Base-by-base conservation (phyloP, 2,329 filamentous ascomycete species). In the Penicillium sp. region DNA sequence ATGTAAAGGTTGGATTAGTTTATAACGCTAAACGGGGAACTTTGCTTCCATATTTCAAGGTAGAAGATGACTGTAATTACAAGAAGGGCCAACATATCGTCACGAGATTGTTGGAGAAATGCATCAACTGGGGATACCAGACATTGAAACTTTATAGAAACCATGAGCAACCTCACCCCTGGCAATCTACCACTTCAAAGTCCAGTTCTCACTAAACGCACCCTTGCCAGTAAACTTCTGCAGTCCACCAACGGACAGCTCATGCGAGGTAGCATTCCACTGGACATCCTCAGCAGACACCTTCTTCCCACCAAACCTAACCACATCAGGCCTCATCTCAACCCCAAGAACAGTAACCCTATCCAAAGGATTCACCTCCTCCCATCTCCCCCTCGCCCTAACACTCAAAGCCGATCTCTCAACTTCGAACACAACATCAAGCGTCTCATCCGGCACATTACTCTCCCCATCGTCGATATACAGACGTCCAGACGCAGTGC, bases 401-500 rank as follows among this genome's bases (percentile, higher is more conserved):
- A 76, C 79, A 31, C 72, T 73, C 4, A 87, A 63, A 4, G 71
- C 69, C 0, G 72, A 74, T 3, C 48, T 28, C 5, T 53, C 49
- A 7, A 54, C 63, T 18, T 30, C 41, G 49, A 67, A 66, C 4
- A 74, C 62, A 19, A 89, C 77, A 52, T 74, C 75, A 4, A 83
- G 74, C 0, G 77, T 83, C 0, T 75, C 72, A 11, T 77, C 72
- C 0, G 80, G 84, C 29, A 67, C 60, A 7, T 89, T 50, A 47
- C 82, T 87, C 69, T 85, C 84, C 1, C 88, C 87, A 58, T 92
- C 88, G 59, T 91, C 88, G 7, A 90, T 64, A 62, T 91, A 90
- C 27, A 91, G 67, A 14, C 72, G 66, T 0, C 87, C 87, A 2
- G 61, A 71, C 0, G 87, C 86, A 1, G 68, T 65, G 0, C 82